Conservation (phyloP, 805 yeast species). For the Suhomyces tanzawaensis region DNA sequence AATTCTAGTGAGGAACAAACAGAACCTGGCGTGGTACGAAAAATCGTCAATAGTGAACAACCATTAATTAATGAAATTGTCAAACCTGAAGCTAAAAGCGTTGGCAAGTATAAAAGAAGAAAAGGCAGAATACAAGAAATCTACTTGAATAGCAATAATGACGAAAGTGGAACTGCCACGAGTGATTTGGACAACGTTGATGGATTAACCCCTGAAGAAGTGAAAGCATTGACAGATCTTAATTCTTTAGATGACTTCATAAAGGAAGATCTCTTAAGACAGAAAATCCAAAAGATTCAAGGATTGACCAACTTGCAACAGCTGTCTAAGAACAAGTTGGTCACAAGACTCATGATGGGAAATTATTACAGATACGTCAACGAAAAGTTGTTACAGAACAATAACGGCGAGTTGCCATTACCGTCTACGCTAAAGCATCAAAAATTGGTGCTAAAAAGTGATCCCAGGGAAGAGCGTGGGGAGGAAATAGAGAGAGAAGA, state of each 20-base stretch:
- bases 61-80: constrained; percentile 54
- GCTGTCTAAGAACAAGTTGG: constrained; percentile 46
- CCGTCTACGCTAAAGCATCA: constrained; percentile 14
- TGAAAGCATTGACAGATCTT: constrained; percentile 34
- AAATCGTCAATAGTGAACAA: constrained; percentile 44
- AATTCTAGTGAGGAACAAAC: constrained; percentile 30
- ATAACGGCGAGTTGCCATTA: constrained; percentile 1
- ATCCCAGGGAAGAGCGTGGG: constrained; percentile 7
- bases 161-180: constrained; percentile 14
- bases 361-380: constrained; percentile 53
- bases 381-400: constrained; percentile 19
- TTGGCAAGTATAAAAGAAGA: constrained; percentile 4
- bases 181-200: constrained; percentile 34
- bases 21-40: constrained; percentile 56
- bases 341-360: constrained; percentile 68
- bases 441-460: constrained; percentile 15
- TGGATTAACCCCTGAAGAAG: constrained; percentile 35
- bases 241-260: constrained; percentile 36
- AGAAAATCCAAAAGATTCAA: constrained; percentile 49
- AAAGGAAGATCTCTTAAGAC: constrained; percentile 42
- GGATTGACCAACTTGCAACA: constrained; percentile 36
- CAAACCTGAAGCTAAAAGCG: constrained; percentile 35
- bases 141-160: constrained; percentile 2
- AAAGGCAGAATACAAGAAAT: not conserved
- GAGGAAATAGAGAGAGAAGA: constrained; percentile 11